phyloP scores from a whole-genome alignment of 2,329 filamentous ascomycete genomes.

The Elsinoe perseae region DNA sequence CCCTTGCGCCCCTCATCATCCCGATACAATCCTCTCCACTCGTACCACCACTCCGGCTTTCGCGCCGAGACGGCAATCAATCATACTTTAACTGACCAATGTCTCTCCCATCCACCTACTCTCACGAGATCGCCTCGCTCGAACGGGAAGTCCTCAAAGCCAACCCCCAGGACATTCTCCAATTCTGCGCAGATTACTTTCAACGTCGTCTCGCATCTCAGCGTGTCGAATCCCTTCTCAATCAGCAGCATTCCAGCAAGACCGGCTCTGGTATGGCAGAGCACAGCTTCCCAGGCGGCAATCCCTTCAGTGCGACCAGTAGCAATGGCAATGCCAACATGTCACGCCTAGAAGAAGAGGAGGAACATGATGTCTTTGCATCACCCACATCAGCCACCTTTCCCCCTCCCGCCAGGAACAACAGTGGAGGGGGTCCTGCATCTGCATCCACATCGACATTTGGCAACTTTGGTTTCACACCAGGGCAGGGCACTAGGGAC shows the following conservation, averaged over 20 bases:
- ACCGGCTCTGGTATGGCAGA: slow-evolving; percentile 56
- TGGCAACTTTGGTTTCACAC: slow-evolving; percentile 31
- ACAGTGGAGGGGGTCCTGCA: slow-evolving; percentile 28
- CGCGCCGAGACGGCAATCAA: slow-evolving; percentile 15
- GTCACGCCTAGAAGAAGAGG: slow-evolving; percentile 74
- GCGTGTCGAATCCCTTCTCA: slow-evolving; percentile 49
- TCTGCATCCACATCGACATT: slow-evolving; percentile 29
- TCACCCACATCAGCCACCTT: slow-evolving; percentile 58
- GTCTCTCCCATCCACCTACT: slow-evolving; percentile 47
- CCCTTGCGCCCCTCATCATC: slow-evolving; percentile 15
- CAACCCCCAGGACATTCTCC: slow-evolving; percentile 56
- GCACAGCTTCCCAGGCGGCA: slow-evolving; percentile 68
- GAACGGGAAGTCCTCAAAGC: slow-evolving; percentile 53
- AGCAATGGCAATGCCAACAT: slow-evolving; percentile 30
- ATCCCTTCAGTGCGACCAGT: slow-evolving; percentile 58
- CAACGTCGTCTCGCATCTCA: slow-evolving; percentile 57
- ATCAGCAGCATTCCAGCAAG: slow-evolving; percentile 40
- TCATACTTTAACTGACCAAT: slow-evolving; percentile 13
- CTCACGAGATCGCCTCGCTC: slow-evolving; percentile 56
- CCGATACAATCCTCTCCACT: slow-evolving; percentile 15
- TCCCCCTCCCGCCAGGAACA: slow-evolving; percentile 39
- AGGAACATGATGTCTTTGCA: slow-evolving; percentile 67
- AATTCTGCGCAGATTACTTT: slow-evolving; percentile 65
- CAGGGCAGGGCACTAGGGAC: slow-evolving; percentile 28
- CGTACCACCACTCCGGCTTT: slow-evolving; percentile 13